phyloP scores from a whole-genome alignment of 129 eudicot species.

The carrot (Daucus carota) region DH1_v3.0 NC_030384.2:48382001-48382500 shows the following conservation, averaged over 20 bases:
- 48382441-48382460: neutral
- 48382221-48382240: neutral
- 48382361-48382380: neutral
- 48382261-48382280: neutral
- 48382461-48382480: neutral
- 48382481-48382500: neutral
- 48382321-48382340: neutral
- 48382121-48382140: neutral
- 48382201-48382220: neutral
- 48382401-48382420: neutral
- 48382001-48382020: conserved; percentile 94
- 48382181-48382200: neutral
- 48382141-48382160: neutral
- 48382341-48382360: neutral
- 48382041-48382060: conserved; percentile 74
- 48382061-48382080: conserved; percentile 58
- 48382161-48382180: no score
- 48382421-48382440: neutral
- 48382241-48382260: neutral
- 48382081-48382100: neutral
- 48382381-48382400: neutral
- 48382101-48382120: neutral
- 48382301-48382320: neutral
- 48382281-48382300: neutral
- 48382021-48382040: conserved; percentile 84